Evolutionary conservation across 805 yeast species (phyloP).

Genomic region (Metschnikowia lunata): DNA sequence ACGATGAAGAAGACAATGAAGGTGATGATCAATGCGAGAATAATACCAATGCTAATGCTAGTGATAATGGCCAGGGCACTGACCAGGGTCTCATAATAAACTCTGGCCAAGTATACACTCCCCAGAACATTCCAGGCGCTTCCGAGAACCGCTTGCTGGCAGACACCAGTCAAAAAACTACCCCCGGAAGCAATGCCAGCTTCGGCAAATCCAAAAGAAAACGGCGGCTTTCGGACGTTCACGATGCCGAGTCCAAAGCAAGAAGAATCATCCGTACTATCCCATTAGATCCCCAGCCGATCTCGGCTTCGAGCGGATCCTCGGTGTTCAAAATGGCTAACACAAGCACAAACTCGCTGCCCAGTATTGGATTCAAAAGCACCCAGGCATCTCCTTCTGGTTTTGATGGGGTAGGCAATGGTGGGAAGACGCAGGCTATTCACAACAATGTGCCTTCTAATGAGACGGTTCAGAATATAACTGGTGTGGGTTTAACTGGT

Average conservation of each 20-base stretch:
- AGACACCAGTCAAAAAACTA: conserved; percentile 26
- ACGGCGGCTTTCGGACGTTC: conserved; percentile 50
- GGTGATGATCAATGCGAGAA: not conserved
- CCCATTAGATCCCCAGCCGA: conserved; percentile 82
- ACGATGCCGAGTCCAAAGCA: conserved; percentile 68
- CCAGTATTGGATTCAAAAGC: conserved; percentile 15
- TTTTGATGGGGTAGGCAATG: not conserved
- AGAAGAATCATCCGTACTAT: conserved; percentile 71
- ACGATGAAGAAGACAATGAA: not conserved
- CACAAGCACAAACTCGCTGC: conserved; percentile 30
- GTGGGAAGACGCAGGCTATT: not conserved
- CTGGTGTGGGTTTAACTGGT: no score
- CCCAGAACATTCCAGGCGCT: not conserved
- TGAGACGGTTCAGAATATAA: no score
- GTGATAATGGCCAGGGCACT: not conserved
- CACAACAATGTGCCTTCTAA: no score
- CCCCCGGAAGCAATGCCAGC: conserved; percentile 37
- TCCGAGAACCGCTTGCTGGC: conserved; percentile 11
- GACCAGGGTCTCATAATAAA: no score
- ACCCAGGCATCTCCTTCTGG: not conserved
- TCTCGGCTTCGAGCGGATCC: conserved; percentile 40
- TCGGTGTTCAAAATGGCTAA: conserved; percentile 37
- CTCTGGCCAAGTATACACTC: no score
- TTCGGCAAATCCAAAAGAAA: conserved; percentile 33
- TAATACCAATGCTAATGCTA: conserved; percentile 22